Evolutionary conservation across 2,329 filamentous ascomycete species (phyloP).

Genomic region (Exophiala bonariae): DNA sequence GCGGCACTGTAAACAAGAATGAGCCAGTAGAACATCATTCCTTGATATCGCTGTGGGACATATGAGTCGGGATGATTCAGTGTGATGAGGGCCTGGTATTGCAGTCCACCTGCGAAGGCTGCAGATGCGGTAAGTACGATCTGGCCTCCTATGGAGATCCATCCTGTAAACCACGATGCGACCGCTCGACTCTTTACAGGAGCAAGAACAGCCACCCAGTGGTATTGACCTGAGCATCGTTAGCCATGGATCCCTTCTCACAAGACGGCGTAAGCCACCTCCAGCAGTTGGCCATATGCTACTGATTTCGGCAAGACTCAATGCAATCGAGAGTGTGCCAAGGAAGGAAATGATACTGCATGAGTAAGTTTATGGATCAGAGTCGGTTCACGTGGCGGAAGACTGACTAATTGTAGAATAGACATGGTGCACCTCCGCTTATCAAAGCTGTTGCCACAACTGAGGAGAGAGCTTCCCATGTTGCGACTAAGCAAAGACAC

Average conservation of each 20-base stretch:
- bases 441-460: conserved; percentile 40
- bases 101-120: conserved; percentile 33
- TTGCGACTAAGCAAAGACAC: conserved; percentile 52
- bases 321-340: conserved; percentile 13
- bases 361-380: background rate
- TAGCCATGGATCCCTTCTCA: background rate
- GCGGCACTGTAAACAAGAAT: conserved; percentile 39
- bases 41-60: conserved; percentile 44
- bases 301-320: conserved; percentile 30
- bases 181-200: conserved; percentile 4
- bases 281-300: conserved; percentile 33
- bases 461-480: conserved; percentile 51
- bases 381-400: background rate
- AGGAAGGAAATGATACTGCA: conserved; percentile 19
- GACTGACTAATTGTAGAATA: conserved; percentile 40
- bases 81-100: conserved; percentile 35
- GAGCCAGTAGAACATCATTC: conserved; percentile 51
- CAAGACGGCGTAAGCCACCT: conserved; percentile 18
- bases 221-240: conserved; percentile 34
- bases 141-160: conserved; percentile 40
- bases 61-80: conserved; percentile 39
- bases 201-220: conserved; percentile 42
- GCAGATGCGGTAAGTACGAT: conserved; percentile 36
- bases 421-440: conserved; percentile 33
- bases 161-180: conserved; percentile 27